phyloP scores from a whole-genome alignment of 768 basidiomycete species.

The Trametopsis cervina region DNA sequence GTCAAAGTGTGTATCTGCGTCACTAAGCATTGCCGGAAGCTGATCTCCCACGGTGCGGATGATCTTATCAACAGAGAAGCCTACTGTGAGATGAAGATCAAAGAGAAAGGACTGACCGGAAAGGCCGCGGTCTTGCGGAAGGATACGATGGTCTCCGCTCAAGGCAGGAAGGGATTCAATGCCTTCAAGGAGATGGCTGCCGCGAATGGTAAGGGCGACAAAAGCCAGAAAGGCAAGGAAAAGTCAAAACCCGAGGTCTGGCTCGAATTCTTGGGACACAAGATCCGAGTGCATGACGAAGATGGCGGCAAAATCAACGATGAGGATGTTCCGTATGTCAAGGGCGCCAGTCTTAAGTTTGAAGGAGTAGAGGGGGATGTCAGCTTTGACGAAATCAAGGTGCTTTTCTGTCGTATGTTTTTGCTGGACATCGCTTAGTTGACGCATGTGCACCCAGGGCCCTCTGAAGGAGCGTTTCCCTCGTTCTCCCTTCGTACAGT shows the following conservation, averaged over 20 bases:
- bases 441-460: slow-evolving; percentile 25
- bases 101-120: slow-evolving; percentile 84
- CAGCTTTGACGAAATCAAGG: slow-evolving; percentile 57
- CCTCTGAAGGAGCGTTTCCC: slow-evolving; percentile 42
- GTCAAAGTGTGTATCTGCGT: slow-evolving; percentile 65
- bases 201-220: slow-evolving; percentile 20
- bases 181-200: slow-evolving; percentile 64
- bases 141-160: slow-evolving; percentile 38
- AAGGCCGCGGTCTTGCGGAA: slow-evolving; percentile 57
- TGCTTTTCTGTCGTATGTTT: slow-evolving; percentile 8
- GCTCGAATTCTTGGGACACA: slow-evolving; percentile 70
- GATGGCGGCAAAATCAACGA: slow-evolving; percentile 40
- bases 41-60: background rate
- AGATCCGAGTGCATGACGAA: slow-evolving; percentile 56
- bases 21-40: background rate
- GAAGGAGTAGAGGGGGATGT: slow-evolving; percentile 49
- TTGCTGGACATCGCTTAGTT: background rate
- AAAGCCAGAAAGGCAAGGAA: slow-evolving; percentile 27
- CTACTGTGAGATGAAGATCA: slow-evolving; percentile 94
- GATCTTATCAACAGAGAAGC: slow-evolving; percentile 43
- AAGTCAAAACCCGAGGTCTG: slow-evolving; percentile 47
- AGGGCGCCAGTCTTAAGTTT: slow-evolving; percentile 42
- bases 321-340: slow-evolving; percentile 36
- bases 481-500: slow-evolving; percentile 42
- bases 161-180: slow-evolving; percentile 56